Percentiles rank a stretch among this genome's conserved stretches.
phyloP scores from a whole-genome alignment of 305 asterid genomes.

The Ajuga reptans region DNA sequence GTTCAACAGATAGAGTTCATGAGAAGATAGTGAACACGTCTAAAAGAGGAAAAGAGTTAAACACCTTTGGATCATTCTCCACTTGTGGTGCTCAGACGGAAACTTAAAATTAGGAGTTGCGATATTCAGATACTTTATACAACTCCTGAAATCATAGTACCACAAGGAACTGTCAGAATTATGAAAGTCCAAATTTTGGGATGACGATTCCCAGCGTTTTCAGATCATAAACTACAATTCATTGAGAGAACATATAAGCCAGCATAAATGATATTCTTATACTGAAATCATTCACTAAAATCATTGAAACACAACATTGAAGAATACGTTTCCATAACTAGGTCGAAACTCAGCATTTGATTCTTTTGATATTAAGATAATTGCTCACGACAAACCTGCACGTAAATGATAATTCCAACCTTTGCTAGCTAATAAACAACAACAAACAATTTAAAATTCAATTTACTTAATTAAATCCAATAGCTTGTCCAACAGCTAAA shows the following conservation, averaged over 20 bases:
- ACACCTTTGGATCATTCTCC: constrained; percentile 83
- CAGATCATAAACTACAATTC: neutral
- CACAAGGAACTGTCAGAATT: constrained; percentile 14
- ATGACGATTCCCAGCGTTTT: neutral
- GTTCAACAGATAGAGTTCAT: constrained; percentile 1
- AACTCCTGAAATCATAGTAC: constrained; percentile 12
- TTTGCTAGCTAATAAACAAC: neutral
- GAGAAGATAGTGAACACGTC: neutral
- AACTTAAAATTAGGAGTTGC: constrained; percentile 1
- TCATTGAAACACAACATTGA: neutral
- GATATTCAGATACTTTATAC: constrained; percentile 11
- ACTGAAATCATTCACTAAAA: neutral
- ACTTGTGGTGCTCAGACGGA: constrained; percentile 24
- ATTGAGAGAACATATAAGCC: neutral
- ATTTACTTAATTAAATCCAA: neutral
- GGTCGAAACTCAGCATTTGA: neutral
- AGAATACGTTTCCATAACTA: neutral
- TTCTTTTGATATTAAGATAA: neutral
- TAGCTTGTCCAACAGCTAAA: neutral
- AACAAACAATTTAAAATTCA: neutral
- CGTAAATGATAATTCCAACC: neutral
- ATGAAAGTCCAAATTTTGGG: neutral
- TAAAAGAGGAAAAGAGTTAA: neutral
- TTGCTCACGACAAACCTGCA: neutral
- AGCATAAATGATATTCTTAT: neutral